Conservation (phyloP, 2,329 filamentous ascomycete genomes). For the Cordyceps cateniannulata region DNA sequence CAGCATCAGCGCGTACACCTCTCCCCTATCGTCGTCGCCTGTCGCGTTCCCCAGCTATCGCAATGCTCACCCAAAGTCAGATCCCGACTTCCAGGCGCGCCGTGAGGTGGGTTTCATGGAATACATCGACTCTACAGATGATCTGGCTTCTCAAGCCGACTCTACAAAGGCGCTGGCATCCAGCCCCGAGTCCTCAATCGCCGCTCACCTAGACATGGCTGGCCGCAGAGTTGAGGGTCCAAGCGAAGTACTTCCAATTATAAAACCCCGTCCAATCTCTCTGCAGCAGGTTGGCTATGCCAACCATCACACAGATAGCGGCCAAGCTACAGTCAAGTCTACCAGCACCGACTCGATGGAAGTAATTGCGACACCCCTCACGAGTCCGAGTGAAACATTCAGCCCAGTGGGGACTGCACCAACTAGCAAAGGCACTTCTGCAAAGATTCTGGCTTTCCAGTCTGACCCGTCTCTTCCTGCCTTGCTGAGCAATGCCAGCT, state of each 20-base stretch:
- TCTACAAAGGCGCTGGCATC: slow-evolving; percentile 8
- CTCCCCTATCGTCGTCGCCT: slow-evolving; percentile 10
- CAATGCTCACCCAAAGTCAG: slow-evolving; percentile 37
- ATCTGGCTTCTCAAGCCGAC: slow-evolving; percentile 10
- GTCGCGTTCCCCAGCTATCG: slow-evolving; percentile 30
- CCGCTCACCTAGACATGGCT: slow-evolving; percentile 8
- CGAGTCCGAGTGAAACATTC: slow-evolving; percentile 47
- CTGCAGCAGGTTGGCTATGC: slow-evolving; percentile 5
- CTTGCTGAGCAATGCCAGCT: slow-evolving; percentile 57
- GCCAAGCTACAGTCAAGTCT: slow-evolving; percentile 36
- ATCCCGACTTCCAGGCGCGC: slow-evolving; percentile 33
- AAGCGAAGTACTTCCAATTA: neutral
- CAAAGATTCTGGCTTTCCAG: slow-evolving; percentile 47
- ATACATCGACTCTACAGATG: slow-evolving; percentile 25
- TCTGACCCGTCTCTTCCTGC: slow-evolving; percentile 60
- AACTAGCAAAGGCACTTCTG: slow-evolving; percentile 35
- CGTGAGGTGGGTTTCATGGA: neutral
- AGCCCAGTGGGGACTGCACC: slow-evolving; percentile 40
- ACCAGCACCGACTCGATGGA: slow-evolving; percentile 47
- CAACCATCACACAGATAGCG: neutral
- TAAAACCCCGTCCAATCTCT: slow-evolving; percentile 1
- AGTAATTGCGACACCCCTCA: slow-evolving; percentile 43
- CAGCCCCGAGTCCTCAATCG: slow-evolving; percentile 11
- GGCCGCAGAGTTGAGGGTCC: neutral
- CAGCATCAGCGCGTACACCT: neutral